Evolutionary conservation across 176 grass and related monocot genomes (phyloP), one percentile per base, ranked within the genome.

Genomic region (Lolium perenne): DNA sequence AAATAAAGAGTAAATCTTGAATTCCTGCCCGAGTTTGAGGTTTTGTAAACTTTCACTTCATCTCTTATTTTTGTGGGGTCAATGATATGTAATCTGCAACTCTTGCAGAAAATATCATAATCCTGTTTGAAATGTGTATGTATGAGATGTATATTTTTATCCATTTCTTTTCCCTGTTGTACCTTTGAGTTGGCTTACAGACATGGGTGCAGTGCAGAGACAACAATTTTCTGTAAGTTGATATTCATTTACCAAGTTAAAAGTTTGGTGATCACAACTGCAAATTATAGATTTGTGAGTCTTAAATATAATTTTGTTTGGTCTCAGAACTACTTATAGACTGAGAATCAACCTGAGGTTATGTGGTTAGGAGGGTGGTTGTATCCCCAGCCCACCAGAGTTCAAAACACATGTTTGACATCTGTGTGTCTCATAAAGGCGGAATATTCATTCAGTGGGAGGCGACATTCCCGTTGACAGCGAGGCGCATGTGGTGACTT

Each of bases 1-100:
- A 82, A 65, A 85, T 81, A 87, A 80, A 87, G 56, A 68, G 21
- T 59, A 56, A 89, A 68, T 23, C 65, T 21, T 56, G 16, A 41
- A 56, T 18, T 89, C 0, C 10, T 55, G 11, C 71, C 69, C 43
- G 43, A 79, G 74, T 14, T 71, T 38, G 54, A 79, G 74, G 12
- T 78, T 88, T 41, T 71, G 41, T 79, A 71, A 55, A 13, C 22
- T 20, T 80, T 12, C 57, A 23, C 55, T 8, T 71, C 53, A 45
- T 73, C 66, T 29, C 62, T 84, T 51, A 59, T 10, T 74, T 55
- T 80, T 67, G 50, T 49, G 64, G 64, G 18, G 54, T 3, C 47
- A 82, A 25, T 76, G 58, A 76, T 58, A 64, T 76, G 10, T 6
- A 74, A 74, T 10, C 72, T 17, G 72, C 12, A 23, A 2, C 15